These are phyloP conservation scores for Knoxia roxburghii DNA, from an alignment of 257 asterid species.

Conservation along the genomic window DNA sequence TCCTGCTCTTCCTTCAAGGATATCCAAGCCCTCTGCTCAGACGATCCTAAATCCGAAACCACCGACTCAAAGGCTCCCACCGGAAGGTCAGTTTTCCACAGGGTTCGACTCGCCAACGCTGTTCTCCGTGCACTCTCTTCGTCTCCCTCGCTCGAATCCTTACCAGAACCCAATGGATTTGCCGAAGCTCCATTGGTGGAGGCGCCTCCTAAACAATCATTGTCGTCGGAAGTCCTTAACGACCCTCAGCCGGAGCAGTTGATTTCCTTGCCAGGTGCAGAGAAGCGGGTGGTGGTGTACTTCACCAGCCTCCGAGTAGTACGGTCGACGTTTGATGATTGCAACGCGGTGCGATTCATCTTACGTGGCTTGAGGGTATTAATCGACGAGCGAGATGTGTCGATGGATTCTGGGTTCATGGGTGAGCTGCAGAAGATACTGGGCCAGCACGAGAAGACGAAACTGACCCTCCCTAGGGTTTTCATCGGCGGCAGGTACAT, in stretches of 20 bases:
- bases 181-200: background rate
- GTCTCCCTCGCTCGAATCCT: constrained; percentile 13
- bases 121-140: constrained; percentile 51
- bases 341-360: constrained; percentile 63
- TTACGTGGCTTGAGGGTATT: constrained; percentile 62
- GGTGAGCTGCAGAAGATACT: constrained; percentile 67
- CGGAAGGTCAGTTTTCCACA: constrained; percentile 49
- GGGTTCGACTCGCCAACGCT: constrained; percentile 52
- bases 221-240: background rate
- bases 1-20: constrained; percentile 83
- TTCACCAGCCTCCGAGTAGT: constrained; percentile 80
- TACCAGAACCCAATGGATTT: constrained; percentile 7
- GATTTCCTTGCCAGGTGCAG: constrained; percentile 53
- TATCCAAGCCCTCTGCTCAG: constrained; percentile 54
- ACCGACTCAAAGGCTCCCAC: constrained; percentile 20
- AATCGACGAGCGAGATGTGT: constrained; percentile 83
- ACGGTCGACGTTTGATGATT: constrained; percentile 82
- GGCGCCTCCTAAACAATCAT: background rate
- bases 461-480: constrained; percentile 61
- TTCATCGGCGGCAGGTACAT: constrained; percentile 87
- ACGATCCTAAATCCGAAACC: constrained; percentile 18
- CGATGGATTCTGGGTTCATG: constrained; percentile 73
- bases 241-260: constrained; percentile 20
- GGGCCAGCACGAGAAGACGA: constrained; percentile 40
- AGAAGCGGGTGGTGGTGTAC: constrained; percentile 61